Evolutionary conservation across 1,139 yeast species (phyloP), one percentile per base, ranked within the genome.

Genomic region (Taiozyma sp.): DNA sequence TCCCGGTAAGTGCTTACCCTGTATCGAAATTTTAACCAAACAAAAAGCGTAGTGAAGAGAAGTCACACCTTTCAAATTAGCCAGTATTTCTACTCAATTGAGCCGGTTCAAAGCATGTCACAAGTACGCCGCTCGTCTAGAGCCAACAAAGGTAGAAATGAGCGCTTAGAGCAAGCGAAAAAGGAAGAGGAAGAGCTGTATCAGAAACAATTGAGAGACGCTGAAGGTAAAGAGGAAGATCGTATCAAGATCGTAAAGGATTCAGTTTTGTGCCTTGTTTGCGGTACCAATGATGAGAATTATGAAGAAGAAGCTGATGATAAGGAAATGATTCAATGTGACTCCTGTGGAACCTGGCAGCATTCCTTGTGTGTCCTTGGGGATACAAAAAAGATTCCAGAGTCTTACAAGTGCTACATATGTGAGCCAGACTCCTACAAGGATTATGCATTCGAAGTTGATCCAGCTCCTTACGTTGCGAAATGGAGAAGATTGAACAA

Each of bases 311-410:
- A 76, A 1, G 79, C 76, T 7, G 91, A 84, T 55, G 75, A 78
- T 24, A 83, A 87, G 8, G 75, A 78, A 38, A 87, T 88, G 92
- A 81, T 87, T 36, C 88, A 86, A 63, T 90, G 97, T 68, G 96
- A 87, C 51, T 63, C 70, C 24, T 90, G 97, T 65, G 69, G 76
- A 50, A 82, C 90, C 13, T 90, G 97, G 97, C 97, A 90, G 65
- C 97, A 90, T 65, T 80, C 84, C 38, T 72, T 69, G 51, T 90
- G 97, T 67, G 79, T 87, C 79, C 79, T 87, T 45, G 83, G 76
- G 46, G 70, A 67, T 47, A 53, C 53, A 3, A 63, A 65, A 6
- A 67, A 65, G 34, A 62, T 75, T 2, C 83, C 84, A 1, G 74
- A 75, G 10, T 65, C 66, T 32, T 83, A 83, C 61, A 57, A 60